phyloP scores from a whole-genome alignment of 352 stramenopile genomes.

The Globisporangium viniferum region DNA sequence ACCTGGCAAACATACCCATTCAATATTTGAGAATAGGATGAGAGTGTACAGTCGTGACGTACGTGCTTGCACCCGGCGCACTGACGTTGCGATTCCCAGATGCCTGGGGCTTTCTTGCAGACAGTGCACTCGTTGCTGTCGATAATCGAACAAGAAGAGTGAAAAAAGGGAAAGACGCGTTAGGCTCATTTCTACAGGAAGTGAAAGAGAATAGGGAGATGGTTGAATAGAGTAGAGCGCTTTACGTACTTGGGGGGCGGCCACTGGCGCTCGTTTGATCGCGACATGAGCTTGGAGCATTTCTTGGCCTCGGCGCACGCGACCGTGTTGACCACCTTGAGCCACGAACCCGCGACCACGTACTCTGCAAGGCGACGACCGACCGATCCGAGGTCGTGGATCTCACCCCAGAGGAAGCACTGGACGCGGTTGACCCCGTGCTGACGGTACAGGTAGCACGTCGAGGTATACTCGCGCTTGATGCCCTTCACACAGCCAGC shows the following conservation, averaged over 20 bases:
- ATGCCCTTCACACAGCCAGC: slow-evolving; percentile 29
- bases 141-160: neutral
- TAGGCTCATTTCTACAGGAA: neutral
- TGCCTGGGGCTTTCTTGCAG: slow-evolving; percentile 13
- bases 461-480: slow-evolving; percentile 30
- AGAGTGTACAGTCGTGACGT: neutral
- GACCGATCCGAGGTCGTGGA: slow-evolving; percentile 21
- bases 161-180: neutral
- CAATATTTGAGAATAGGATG: neutral
- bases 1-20: neutral
- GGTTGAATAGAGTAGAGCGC: neutral
- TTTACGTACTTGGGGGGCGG: slow-evolving; percentile 4
- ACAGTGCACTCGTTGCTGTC: slow-evolving; percentile 7
- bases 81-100: slow-evolving; percentile 9
- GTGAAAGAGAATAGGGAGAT: neutral
- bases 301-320: slow-evolving; percentile 12
- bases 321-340: slow-evolving; percentile 20
- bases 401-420: slow-evolving; percentile 31
- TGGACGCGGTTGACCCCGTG: slow-evolving; percentile 25
- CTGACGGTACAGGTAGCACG: slow-evolving; percentile 37
- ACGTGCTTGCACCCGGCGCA: slow-evolving; percentile 4
- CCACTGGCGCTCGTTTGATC: neutral
- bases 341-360: slow-evolving; percentile 19
- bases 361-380: slow-evolving; percentile 15
- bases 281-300: neutral